Base-by-base conservation (phyloP, 306 rosid genomes). In the Ormosia emarginata region DNA sequence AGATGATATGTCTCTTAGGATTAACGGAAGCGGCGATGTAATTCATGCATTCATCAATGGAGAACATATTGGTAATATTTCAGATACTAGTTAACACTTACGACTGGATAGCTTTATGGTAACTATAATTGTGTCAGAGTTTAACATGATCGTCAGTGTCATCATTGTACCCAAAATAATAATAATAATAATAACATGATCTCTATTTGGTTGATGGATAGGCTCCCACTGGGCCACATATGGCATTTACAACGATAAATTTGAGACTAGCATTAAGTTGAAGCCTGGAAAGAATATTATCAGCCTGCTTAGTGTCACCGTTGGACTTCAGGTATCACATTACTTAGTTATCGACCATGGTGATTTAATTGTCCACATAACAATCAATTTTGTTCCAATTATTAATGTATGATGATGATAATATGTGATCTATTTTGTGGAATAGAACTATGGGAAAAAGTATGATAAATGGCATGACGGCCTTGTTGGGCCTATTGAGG, bases 1-100 rank as follows among this genome's bases (percentile, higher is more conserved):
- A 17, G 46, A 77, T 5, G 70, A 87, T 1, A 82, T 86, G 84
- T 36, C 83, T 30, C 71, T 87, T 8, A 81, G 84, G 17, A 75
- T 91, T 39, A 87, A 86, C 1, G 89, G 82, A 7, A 86, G 79
- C 1, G 91, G 95, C 3, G 86, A 86, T 7, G 71, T 86, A 52
- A 62, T 91, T 67, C 89, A 89, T 67, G 89, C 89, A 6, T 89
- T 65, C 44, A 34, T 81, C 32, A 87, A 89, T 32, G 95, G 93
- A 13, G 39, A 84, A 71, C 80, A 87, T 77, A n/a, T 78, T 58
- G 91, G 94, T 90, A 87, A 44, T 6, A 32, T 44, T 33, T 5
- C 36, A 7, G 7, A 29, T 66, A 15, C 3, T 1, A 3, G 2
- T 59, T 32, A 57, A 56, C 44, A 41, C 30, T 18, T 37, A 37